phyloP scores from a whole-genome alignment of 164 flowering plant genomes.

The Nelumbo lutea region DNA sequence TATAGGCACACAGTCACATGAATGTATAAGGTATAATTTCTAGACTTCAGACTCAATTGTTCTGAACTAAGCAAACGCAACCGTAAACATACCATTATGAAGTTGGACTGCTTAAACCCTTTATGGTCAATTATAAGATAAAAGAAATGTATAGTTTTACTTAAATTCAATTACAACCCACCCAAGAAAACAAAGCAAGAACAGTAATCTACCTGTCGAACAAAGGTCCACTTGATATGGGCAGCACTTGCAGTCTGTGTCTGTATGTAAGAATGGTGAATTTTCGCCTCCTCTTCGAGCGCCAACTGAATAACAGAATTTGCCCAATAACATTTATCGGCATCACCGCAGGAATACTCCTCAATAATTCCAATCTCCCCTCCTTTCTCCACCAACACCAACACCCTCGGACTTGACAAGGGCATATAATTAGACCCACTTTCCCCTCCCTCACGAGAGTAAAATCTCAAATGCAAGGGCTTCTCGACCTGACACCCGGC shows the following conservation, averaged over 20 bases:
- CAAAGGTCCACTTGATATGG: slow-evolving; percentile 83
- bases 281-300: slow-evolving; percentile 59
- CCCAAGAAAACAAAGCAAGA: background rate
- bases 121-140: no score
- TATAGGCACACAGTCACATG: no score
- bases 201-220: slow-evolving; percentile 54
- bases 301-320: slow-evolving; percentile 75
- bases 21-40: no score
- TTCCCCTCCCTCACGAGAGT: slow-evolving; percentile 42
- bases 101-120: no score
- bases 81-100: no score
- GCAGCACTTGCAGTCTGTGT: slow-evolving; percentile 60
- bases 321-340: slow-evolving; percentile 59
- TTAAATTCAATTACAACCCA: no score
- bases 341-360: slow-evolving; percentile 53
- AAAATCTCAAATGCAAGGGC: slow-evolving; percentile 49
- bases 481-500: slow-evolving; percentile 51
- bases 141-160: no score
- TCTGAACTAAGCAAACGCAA: no score
- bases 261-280: slow-evolving; percentile 75
- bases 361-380: slow-evolving; percentile 76
- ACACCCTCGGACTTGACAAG: slow-evolving; percentile 74
- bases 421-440: slow-evolving; percentile 45
- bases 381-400: slow-evolving; percentile 87
- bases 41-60: no score